These are phyloP conservation scores for Curvularia sp. DNA, from an alignment of 2,329 filamentous ascomycete species.

Conservation along the genomic window DNA sequence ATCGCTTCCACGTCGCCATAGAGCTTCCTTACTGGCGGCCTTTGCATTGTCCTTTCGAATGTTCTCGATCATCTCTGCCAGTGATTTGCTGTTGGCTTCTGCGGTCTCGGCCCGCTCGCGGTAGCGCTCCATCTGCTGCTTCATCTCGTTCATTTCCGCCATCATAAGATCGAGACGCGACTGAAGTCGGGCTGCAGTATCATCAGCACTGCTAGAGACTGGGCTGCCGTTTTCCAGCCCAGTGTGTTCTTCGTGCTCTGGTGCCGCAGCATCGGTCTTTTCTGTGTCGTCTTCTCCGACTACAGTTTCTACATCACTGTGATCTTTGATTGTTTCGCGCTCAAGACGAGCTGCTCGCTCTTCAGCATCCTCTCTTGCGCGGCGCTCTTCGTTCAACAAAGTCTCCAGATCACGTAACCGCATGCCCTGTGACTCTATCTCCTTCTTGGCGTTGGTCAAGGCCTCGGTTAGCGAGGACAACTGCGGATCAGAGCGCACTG, in stretches of 20 bases:
- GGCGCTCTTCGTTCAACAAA: constrained; percentile 77
- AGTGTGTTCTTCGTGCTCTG: constrained; percentile 25
- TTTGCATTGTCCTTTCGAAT: constrained; percentile 72
- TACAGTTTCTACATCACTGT: constrained; percentile 37
- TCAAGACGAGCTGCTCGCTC: constrained; percentile 76
- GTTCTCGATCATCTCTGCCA: constrained; percentile 87
- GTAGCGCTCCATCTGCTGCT: constrained; percentile 79
- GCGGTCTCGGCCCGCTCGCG: constrained; percentile 79
- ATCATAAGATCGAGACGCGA: constrained; percentile 77
- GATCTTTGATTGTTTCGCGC: constrained; percentile 61
- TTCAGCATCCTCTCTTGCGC: constrained; percentile 83
- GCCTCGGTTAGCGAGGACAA: constrained; percentile 86
- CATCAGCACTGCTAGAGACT: constrained; percentile 38
- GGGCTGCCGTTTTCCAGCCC: constrained; percentile 32
- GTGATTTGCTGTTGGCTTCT: constrained; percentile 77
- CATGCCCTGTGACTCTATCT: constrained; percentile 81
- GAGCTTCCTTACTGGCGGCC: constrained; percentile 45
- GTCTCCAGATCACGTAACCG: constrained; percentile 83
- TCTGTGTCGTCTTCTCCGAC: constrained; percentile 31
- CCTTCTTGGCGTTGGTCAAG: constrained; percentile 80
- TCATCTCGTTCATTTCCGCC: constrained; percentile 80
- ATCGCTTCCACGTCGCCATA: constrained; percentile 37
- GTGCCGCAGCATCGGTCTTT: constrained; percentile 15
- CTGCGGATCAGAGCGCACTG: constrained; percentile 71
- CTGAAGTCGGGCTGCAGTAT: constrained; percentile 63